Evolutionary conservation across 1,284 basidiomycete genomes (phyloP).

Genomic region (Apiotrichum siamense): DNA sequence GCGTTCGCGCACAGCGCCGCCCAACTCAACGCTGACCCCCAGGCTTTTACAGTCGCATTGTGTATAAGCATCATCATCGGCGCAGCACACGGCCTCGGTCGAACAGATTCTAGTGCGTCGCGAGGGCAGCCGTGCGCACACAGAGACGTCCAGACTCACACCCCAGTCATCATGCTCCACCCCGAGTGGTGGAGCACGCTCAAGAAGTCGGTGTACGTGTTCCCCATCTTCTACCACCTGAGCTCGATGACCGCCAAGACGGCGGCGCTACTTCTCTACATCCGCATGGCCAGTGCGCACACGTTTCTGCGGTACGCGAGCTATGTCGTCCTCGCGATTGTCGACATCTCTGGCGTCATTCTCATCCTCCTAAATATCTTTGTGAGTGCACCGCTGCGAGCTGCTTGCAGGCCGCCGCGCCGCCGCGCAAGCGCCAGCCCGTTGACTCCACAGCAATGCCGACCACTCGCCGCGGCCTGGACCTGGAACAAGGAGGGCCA

Average conservation of each 20-base stretch:
- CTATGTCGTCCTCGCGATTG: slow-evolving; percentile 33
- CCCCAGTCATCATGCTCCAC: neutral
- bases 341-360: slow-evolving; percentile 40
- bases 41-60: slow-evolving; percentile 33
- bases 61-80: slow-evolving; percentile 34
- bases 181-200: slow-evolving; percentile 19
- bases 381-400: slow-evolving; percentile 10
- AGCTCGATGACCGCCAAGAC: slow-evolving; percentile 43
- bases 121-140: neutral
- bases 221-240: slow-evolving; percentile 45
- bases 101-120: slow-evolving; percentile 28
- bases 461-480: slow-evolving; percentile 37
- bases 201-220: slow-evolving; percentile 36
- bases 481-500: slow-evolving; percentile 14
- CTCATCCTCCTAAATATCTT: slow-evolving; percentile 45
- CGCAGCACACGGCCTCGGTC: slow-evolving; percentile 36
- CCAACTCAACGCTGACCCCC: slow-evolving; percentile 3
- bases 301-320: slow-evolving; percentile 39
- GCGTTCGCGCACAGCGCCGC: neutral
- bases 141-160: neutral
- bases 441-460: slow-evolving; percentile 32
- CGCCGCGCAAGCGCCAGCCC: no score
- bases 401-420: no score
- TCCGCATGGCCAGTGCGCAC: slow-evolving; percentile 44
- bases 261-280: slow-evolving; percentile 43